phyloP scores from a whole-genome alignment of 129 eudicot genomes.

The Calendula officinalis region DNA sequence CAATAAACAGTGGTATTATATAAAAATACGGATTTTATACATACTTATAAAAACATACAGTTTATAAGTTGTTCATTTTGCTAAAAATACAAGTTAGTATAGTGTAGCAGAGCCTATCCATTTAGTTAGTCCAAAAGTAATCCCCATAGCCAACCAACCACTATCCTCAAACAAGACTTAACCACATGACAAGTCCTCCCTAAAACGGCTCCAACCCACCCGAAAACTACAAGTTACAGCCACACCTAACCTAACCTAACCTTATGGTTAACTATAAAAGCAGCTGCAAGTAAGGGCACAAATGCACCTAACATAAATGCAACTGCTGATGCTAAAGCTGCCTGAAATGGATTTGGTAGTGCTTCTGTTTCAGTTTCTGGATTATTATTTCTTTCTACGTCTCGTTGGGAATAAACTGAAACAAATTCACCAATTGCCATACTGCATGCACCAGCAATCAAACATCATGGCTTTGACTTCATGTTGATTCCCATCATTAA shows the following conservation, averaged over 20 bases:
- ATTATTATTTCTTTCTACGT: conserved; percentile 22
- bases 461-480: conserved; percentile 42
- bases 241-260: conserved; percentile 36
- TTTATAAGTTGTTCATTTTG: too few relatives aligned
- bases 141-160: conserved; percentile 38
- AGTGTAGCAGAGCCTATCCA: conserved; percentile 32
- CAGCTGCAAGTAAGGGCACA: conserved; percentile 37
- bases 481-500: conserved; percentile 43
- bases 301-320: conserved; percentile 40
- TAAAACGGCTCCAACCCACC: conserved; percentile 33
- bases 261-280: conserved; percentile 23
- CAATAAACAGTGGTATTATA: too few relatives aligned
- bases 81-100: neutral
- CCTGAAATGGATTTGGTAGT: conserved; percentile 39
- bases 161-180: conserved; percentile 27
- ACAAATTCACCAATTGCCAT: too few relatives aligned
- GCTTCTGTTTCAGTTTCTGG: conserved; percentile 11
- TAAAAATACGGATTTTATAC: too few relatives aligned
- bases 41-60: too few relatives aligned
- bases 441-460: conserved; percentile 43
- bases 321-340: conserved; percentile 39
- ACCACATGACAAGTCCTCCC: conserved; percentile 32
- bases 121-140: conserved; percentile 37
- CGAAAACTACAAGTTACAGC: conserved; percentile 35
- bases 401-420: conserved; percentile 38